Base-by-base conservation (phyloP, 352 stramenopile genomes). In the Pythium diclinum region DNA sequence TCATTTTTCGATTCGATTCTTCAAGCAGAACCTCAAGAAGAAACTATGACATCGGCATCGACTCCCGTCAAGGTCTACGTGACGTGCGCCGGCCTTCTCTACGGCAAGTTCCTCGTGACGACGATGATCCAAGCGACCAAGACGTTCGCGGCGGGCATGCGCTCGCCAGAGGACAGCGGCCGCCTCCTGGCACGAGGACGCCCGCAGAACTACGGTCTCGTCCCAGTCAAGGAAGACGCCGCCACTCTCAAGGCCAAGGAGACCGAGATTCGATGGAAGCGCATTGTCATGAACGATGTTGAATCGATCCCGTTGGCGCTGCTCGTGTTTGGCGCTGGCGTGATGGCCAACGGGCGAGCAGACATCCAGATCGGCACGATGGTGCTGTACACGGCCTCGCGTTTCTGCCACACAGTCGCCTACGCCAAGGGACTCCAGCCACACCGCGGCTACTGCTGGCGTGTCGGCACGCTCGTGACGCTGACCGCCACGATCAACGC, bases 271-370 rank as follows among this genome's bases (percentile, higher is more conserved):
- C 52, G 61, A 23, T 88, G 79, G 79, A 61, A 76, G 38, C 69
- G 79, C 55, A 80, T 88, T 63, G 64, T 88, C 40, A 68, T 72
- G 66, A 88, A 88, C 68, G 79, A 88, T 51, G 69, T 88, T 54
- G 79, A 88, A 63, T 77, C 74, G 40, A 75, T 88, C 42, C 79
- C 79, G 32, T 53, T 88, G 38, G 79, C 65, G 34, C 65, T 88
- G 9, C 21, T 81, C n/a, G 70, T 85, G 33, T 85, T 85, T 34
- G 74, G 69, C 25, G 61, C 71, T 1, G 71, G 69, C 16, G 51
- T 88, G 23, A 57, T 84, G 58, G 74, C 66, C 11, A 68, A 71
- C 19, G 67, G 66, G 30, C 71, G 71, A 54, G 8, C 65, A 11
- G 7, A 16, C 6, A 71, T 88, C 40, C 66, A 81, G 53, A 48